Evolutionary conservation across 2,329 filamentous ascomycete species (phyloP), one percentile per base, ranked within the genome.

Genomic region (Curvularia sp.): DNA sequence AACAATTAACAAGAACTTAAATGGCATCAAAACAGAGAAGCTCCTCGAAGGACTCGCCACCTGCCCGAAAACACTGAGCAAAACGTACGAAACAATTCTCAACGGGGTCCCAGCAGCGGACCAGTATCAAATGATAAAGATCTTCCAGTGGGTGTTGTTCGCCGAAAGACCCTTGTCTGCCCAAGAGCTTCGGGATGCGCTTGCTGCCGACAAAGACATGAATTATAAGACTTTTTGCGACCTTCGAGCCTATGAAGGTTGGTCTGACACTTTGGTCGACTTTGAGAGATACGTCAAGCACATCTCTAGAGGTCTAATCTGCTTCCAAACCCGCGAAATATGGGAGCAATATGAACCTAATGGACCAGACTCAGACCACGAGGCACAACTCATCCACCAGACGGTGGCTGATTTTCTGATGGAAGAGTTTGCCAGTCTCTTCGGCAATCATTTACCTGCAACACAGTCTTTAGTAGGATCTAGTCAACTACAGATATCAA

Each of bases 401-500:
- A 30, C 43, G 3, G 43, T 46, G 2, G 43, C 43, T 15, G 26
- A 46, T 15, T 46, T 30, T 10, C 7, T 46, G 7, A 46, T 3
- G 24, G 10, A 46, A 30, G 15, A 30, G 8, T 46, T 46, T 18
- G 7, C 13, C 7, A 18, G 13, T 30, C 4, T 44, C 8, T 44
- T 44, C 15, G 24, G 24, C 24, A 28, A 44, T 10, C 24, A 28
- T 28, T 9, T 44, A 28, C 22, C 65, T 64, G 24, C 57, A 64
- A 30, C 57, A 66, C 33, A 12, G 33, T 59, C 51, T 20, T 39
- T 22, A 5, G 38, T 49, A 22, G 61, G 57, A 26, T 31, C 55
- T 8, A 55, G 63, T 22, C 54, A 66, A 28, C 61, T 61, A 15
- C 46, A 62, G 46, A 64, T 66, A 52, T 63, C 61, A 28, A 64